Percentiles rank a stretch among this genome's conserved stretches.
Evolutionary conservation across 2,329 filamentous ascomycete species (phyloP).

Genomic region (Colletotrichum spinosum): DNA sequence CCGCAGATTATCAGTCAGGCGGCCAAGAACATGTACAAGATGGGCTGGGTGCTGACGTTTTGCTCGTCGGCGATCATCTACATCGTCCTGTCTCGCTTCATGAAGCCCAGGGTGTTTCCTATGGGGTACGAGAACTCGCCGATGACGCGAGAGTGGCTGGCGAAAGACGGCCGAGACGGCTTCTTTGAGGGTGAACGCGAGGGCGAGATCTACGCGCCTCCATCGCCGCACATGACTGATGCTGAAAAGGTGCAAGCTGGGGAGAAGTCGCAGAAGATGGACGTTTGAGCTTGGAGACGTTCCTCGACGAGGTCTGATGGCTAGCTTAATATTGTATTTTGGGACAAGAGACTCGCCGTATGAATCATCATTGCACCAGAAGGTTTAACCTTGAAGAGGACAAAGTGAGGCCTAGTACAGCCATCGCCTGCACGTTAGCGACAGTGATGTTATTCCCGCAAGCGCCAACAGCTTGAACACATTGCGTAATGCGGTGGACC

Average conservation of each 20-base stretch:
- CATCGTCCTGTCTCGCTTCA: constrained; percentile 36
- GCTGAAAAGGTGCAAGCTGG: constrained; percentile 23
- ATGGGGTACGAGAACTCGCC: constrained; percentile 37
- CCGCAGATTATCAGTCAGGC: constrained; percentile 41
- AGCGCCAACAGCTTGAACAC: neutral
- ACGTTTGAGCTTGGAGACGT: neutral
- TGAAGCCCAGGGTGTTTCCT: constrained; percentile 41
- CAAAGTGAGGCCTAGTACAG: neutral
- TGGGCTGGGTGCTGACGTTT: constrained; percentile 46
- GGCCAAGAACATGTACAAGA: constrained; percentile 45
- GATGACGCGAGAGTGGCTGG: constrained; percentile 40
- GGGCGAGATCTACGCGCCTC: constrained; percentile 30
- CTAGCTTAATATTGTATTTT: too few relatives aligned
- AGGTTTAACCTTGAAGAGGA: too few relatives aligned
- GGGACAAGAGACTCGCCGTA: too few relatives aligned
- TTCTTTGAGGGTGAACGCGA: constrained; percentile 42
- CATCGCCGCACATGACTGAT: constrained; percentile 26
- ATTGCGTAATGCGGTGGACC: constrained; percentile 15
- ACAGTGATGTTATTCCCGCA: neutral
- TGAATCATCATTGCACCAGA: too few relatives aligned
- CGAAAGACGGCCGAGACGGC: constrained; percentile 41
- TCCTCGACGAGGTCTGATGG: too few relatives aligned
- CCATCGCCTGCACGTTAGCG: neutral
- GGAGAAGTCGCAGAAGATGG: constrained; percentile 26
- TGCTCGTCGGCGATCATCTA: constrained; percentile 43